Base-by-base conservation (phyloP, 2,329 filamentous ascomycete genomes). In the Phoma sp. region DNA sequence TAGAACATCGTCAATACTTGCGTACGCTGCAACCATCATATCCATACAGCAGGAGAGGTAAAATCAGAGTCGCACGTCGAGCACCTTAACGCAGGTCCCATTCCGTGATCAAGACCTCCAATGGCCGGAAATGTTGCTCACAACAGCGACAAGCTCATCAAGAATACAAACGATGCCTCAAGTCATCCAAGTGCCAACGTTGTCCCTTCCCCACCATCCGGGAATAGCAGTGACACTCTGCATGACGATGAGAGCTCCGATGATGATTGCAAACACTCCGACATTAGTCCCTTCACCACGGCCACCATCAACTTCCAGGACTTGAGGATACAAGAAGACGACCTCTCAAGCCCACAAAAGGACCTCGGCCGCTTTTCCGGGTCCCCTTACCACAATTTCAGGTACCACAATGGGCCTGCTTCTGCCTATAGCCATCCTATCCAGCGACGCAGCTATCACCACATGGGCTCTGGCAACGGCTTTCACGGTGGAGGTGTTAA, bases 161-260 rank as follows among this genome's bases (percentile, higher is more conserved):
- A 6, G 8, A 7, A 1, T 3, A 21, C 40, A 15, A 15, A 21
- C 3, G 7, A 12, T 9, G n/a, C 6, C 10, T 33, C 44, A 12
- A 24, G 17, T 15, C 38, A 13, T 19, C 24, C 15, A 17, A n/a
- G 27, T n/a, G 13, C 12, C 15, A 24, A 32, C 2, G 10, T 22
- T 12, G 21, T 27, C 1, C 31, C 37, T 22, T 61, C 59, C 3
- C 49, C 54, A 5, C 25, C 31, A 9, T 62, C 56, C 3, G 53
- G 49, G 8, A 54, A 40, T 37, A 64, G 63, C 29, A 51, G 57
- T 33, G 57, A 60, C 9, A 63, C 62, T 19, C 44, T 68, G 3
- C 50, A 55, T 9, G 57, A 59, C 9, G 44, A 43, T 17, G 36
- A 40, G 8, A 24, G 21, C 8, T 57, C 55, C 6, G 46, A 60